These are phyloP conservation scores for Dipsacomyces acuminosporus DNA, from an alignment of 371 early-diverging fungal genomes.

Conservation along the genomic window DNA sequence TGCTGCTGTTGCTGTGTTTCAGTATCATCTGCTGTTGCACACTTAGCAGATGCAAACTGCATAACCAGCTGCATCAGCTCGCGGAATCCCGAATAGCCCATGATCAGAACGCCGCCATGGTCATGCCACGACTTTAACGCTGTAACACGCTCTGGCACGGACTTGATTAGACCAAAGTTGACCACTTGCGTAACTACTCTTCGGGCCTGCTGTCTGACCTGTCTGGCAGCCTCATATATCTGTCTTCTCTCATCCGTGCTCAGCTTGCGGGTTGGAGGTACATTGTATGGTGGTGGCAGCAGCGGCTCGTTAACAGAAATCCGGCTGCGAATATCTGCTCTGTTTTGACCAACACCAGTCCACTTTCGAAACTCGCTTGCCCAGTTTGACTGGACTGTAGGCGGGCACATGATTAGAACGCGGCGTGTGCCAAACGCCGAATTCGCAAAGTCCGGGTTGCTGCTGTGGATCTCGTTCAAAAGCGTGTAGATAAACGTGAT, in stretches of 20 bases:
- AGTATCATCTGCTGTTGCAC: no score
- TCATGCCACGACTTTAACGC: constrained; percentile 51
- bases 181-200: constrained; percentile 16
- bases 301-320: constrained; percentile 9
- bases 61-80: constrained; percentile 22
- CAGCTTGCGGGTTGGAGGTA: not conserved
- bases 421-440: constrained; percentile 50
- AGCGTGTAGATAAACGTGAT: constrained; percentile 69
- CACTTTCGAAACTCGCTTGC: constrained; percentile 63
- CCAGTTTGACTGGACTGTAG: constrained; percentile 76
- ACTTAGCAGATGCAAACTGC: no score
- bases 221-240: not conserved
- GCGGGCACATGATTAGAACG: constrained; percentile 76
- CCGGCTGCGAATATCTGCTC: not conserved
- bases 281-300: constrained; percentile 2
- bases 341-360: constrained; percentile 48
- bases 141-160: not conserved
- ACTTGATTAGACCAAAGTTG: constrained; percentile 13
- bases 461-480: constrained; percentile 44
- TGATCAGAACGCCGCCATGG: constrained; percentile 61
- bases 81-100: constrained; percentile 62
- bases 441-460: constrained; percentile 48
- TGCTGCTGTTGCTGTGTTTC: not conserved
- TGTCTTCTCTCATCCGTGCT: not conserved
- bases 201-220: constrained; percentile 6